Percentiles rank a stretch among this genome's conserved stretches.
Evolutionary conservation across 2,329 filamentous ascomycete species (phyloP).

Genomic region (Hymenoscyphus fructigenus): DNA sequence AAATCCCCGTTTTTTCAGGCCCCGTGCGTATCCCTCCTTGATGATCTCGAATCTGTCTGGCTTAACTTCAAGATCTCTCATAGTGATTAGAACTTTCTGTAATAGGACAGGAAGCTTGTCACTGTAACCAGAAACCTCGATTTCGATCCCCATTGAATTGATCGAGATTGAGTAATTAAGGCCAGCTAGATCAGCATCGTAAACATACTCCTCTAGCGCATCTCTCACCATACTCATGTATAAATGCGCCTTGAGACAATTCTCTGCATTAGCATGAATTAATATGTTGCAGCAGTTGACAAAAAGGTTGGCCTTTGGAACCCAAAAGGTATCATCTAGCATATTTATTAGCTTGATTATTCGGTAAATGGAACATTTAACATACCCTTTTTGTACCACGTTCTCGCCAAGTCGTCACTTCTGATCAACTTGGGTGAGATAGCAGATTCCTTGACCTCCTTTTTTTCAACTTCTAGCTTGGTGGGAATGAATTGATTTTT

Average conservation of each 20-base stretch:
- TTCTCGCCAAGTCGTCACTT: too few relatives aligned
- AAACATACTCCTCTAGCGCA: conserved; percentile 87
- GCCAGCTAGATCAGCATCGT: conserved; percentile 91
- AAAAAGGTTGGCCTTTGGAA: conserved; percentile 86
- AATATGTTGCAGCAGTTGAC: conserved; percentile 78
- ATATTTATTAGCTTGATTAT: too few relatives aligned
- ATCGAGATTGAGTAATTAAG: conserved; percentile 75
- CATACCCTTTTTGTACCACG: too few relatives aligned
- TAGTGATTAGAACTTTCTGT: conserved; percentile 81
- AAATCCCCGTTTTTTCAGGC: too few relatives aligned
- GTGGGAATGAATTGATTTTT: too few relatives aligned
- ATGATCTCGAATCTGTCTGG: conserved; percentile 89
- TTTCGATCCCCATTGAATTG: conserved; percentile 69
- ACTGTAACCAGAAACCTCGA: conserved; percentile 88
- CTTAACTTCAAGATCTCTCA: conserved; percentile 80
- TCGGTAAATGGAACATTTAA: too few relatives aligned
- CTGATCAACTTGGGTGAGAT: too few relatives aligned
- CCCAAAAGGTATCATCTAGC: conserved; percentile 90
- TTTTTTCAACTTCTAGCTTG: too few relatives aligned
- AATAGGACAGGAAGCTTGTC: conserved; percentile 91
- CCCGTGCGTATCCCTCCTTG: conserved; percentile 79
- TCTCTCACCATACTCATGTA: conserved; percentile 87
- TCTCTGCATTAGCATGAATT: conserved; percentile 75
- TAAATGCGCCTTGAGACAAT: conserved; percentile 72
- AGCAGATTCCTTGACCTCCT: too few relatives aligned